These are phyloP conservation scores for Neurospora tetraspora DNA, from an alignment of 495 filamentous ascomycete genomes.

Conservation along the genomic window DNA sequence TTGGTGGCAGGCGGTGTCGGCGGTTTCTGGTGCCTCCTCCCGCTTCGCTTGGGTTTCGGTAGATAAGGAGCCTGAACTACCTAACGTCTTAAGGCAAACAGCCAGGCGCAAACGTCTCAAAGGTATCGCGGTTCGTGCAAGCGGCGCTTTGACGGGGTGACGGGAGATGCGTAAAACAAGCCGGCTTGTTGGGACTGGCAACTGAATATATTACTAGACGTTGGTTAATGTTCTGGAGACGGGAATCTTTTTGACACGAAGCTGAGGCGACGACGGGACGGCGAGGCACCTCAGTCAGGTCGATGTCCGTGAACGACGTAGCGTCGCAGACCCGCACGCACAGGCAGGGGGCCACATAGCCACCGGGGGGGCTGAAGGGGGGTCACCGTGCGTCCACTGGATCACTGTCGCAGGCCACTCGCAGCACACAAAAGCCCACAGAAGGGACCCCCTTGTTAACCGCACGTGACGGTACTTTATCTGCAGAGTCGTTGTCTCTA, in stretches of 20 bases:
- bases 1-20: neutral
- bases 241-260: neutral
- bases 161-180: neutral
- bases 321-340: neutral
- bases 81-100: neutral
- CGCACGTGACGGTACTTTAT: neutral
- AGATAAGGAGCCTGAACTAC: neutral
- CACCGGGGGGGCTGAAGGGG: neutral
- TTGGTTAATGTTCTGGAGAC: neutral
- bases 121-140: neutral
- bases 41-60: neutral
- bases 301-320: neutral
- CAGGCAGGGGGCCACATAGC: neutral
- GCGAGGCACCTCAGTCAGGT: neutral
- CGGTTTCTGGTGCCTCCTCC: neutral
- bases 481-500: neutral
- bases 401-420: too few species aligned
- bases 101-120: neutral
- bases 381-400: neutral
- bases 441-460: neutral
- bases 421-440: too few species aligned
- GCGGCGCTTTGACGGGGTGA: neutral
- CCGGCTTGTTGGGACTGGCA: neutral
- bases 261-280: neutral
- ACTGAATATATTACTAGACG: neutral